Conservation (phyloP, 1,284 basidiomycete species). For the Pascua guehoae region DNA sequence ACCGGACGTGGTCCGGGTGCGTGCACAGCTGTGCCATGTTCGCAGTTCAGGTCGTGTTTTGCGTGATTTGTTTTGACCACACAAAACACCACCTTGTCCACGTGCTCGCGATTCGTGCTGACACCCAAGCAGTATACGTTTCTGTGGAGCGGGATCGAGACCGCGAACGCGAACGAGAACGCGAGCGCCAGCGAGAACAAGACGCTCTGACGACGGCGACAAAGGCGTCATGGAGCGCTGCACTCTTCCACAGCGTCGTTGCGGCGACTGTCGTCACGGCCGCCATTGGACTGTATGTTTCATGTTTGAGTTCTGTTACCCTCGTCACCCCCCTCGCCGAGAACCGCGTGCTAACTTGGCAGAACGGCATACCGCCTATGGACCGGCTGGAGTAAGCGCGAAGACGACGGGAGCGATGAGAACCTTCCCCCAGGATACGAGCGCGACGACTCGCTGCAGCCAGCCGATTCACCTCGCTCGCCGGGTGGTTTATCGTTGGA, state of each 20-base stretch:
- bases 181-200: not conserved
- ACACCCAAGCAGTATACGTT: not conserved
- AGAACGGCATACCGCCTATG: slow-evolving; percentile 30
- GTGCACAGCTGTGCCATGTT: not conserved
- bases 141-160: not conserved
- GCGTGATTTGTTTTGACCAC: not conserved
- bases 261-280: slow-evolving; percentile 31
- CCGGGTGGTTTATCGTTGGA: not conserved
- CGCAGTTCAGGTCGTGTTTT: not conserved
- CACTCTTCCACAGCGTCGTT: slow-evolving; percentile 22
- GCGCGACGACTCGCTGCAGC: not conserved
- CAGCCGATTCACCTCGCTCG: slow-evolving; percentile 1
- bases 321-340: too few species aligned
- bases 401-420: slow-evolving; percentile 1
- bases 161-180: not conserved
- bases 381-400: slow-evolving; percentile 7
- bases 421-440: not conserved
- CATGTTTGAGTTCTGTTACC: too few species aligned
- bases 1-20: not conserved
- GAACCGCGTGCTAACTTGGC: slow-evolving; percentile 1
- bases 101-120: not conserved
- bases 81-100: not conserved
- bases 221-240: slow-evolving; percentile 23
- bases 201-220: not conserved
- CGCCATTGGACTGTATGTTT: slow-evolving; percentile 34